Base-by-base conservation (phyloP, 495 filamentous ascomycete genomes). In the Cudoniella acicularis region DNA sequence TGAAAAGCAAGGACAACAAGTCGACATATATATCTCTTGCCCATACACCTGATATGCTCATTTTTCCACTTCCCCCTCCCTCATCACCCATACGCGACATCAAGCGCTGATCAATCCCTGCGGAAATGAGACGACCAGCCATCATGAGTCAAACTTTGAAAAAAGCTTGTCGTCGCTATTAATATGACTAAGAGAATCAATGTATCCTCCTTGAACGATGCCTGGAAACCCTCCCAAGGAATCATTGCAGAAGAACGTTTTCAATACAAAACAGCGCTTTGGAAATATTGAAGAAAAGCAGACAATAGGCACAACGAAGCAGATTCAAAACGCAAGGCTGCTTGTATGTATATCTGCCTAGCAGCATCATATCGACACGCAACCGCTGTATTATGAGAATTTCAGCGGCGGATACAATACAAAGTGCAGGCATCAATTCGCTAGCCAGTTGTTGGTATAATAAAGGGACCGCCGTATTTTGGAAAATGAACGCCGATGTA, bases 371-470 rank as follows among this genome's bases (percentile, higher is more conserved):
- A 36, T 36, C 4, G 6, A 36, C 30, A 36, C 13, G 6, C 30
- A 13, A 13, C 30, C 30, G 13, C 30, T 36, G 30, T n/a, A 36
- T 36, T 36, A 36, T 36, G 21, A 36, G 52, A 18, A 51, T 54
- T 57, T 40, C 50, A 43, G 48, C 46, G 49, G 23, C 40, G 45
- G 51, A 66, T 30, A 18, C 41, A 47, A 52, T 52, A 20, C 47
- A 20, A 56, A 18, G 49, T 47, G 51, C 51, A 36, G 24, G 40
- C 51, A 24, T 46, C 57, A 49, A 55, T 55, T 21, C 26, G 49
- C 36, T 2, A 25, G 62, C 49, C 23, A 55, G 57, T 41, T 66
- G 53, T 61, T 66, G 64, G 64, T 67, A 67, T 67, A 59, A 51
- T 62, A 67, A 64, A 36, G 30, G 54, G 49, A 56, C 56, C 64